Conservation (phyloP, 1,284 basidiomycete species). For the Rhodotorula mucilaginosa region DNA sequence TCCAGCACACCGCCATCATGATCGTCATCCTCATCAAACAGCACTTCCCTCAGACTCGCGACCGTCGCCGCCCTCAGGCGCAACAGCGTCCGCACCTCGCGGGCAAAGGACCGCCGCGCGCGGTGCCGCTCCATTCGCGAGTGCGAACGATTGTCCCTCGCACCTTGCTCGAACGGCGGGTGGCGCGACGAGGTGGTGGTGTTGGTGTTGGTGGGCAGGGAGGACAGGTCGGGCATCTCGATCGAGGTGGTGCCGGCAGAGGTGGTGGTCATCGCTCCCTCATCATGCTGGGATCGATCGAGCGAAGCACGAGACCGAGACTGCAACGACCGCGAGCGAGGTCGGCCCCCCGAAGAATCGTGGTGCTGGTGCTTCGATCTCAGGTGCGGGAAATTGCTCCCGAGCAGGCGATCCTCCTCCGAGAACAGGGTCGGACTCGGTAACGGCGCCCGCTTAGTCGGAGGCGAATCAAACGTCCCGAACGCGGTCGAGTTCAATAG, state of each 20-base stretch:
- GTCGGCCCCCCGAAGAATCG: background rate
- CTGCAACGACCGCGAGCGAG: background rate
- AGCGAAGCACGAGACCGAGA: background rate
- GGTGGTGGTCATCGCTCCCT: background rate
- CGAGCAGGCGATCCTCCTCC: constrained; percentile 26
- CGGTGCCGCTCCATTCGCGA: no score
- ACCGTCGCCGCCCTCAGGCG: constrained; percentile 18
- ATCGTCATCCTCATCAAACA: constrained; percentile 8
- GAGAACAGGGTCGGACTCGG: constrained; percentile 25
- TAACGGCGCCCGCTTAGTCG: background rate
- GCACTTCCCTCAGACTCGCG: constrained; percentile 4
- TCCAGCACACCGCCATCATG: background rate
- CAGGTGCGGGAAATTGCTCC: constrained; percentile 12
- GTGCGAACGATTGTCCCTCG: no score
- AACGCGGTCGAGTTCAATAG: background rate
- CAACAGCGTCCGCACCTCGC: constrained; percentile 13
- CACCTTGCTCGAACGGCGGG: background rate
- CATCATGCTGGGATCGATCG: background rate
- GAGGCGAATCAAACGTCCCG: background rate
- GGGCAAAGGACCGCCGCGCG: background rate
- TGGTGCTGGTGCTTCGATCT: background rate
- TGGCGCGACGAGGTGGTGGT: background rate
- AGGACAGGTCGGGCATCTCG: constrained; percentile 1
- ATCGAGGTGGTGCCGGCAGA: background rate
- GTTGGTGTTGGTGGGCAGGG: background rate